phyloP scores from a whole-genome alignment of 352 stramenopile genomes.

The Globisporangium lucens region DNA sequence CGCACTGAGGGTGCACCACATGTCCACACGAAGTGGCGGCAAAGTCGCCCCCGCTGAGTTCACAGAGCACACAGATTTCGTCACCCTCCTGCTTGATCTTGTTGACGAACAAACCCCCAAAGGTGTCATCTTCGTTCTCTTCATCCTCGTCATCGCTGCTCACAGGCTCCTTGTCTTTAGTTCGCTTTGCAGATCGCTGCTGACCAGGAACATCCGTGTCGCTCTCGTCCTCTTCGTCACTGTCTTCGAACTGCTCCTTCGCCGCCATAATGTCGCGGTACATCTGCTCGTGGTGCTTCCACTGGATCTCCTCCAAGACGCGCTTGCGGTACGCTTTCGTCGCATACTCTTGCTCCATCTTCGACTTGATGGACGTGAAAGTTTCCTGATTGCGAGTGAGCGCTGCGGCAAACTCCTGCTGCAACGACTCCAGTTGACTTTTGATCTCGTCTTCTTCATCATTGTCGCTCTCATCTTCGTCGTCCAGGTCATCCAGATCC shows the following conservation, averaged over 20 bases:
- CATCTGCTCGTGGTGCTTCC: constrained; percentile 66
- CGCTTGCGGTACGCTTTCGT: constrained; percentile 45
- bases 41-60: constrained; percentile 75
- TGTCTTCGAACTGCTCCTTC: constrained; percentile 49
- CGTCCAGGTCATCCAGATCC: constrained; percentile 33
- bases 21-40: constrained; percentile 53
- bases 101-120: constrained; percentile 75
- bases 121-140: constrained; percentile 51
- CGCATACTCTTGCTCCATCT: constrained; percentile 45
- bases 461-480: constrained; percentile 42
- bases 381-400: constrained; percentile 41
- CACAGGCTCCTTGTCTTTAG: constrained; percentile 22
- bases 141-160: constrained; percentile 35
- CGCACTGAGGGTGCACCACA: constrained; percentile 74
- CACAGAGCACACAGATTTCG: constrained; percentile 69
- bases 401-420: constrained; percentile 42
- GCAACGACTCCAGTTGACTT: constrained; percentile 40
- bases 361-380: constrained; percentile 32
- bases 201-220: constrained; percentile 6
- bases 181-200: constrained; percentile 6
- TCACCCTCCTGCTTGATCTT: constrained; percentile 67
- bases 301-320: constrained; percentile 48
- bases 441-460: constrained; percentile 51
- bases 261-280: constrained; percentile 51
- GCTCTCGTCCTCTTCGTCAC: constrained; percentile 36